These are phyloP conservation scores for Aspergillus bombycis DNA, from an alignment of 2,329 filamentous ascomycete genomes.

Conservation along the genomic window DNA sequence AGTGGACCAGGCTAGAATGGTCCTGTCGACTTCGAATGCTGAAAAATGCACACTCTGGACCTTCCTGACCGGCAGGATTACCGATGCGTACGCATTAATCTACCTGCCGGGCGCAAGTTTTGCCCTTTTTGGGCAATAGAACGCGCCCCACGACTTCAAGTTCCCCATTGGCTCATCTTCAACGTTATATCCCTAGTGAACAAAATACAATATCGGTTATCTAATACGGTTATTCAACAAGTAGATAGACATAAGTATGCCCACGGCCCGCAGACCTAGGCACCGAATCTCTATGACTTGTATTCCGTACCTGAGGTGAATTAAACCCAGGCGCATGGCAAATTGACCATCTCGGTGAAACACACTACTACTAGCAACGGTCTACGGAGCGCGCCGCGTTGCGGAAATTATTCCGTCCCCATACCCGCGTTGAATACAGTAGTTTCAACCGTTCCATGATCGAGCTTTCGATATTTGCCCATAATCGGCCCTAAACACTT, in stretches of 20 bases:
- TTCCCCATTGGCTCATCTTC: not conserved
- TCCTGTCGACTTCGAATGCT: conserved; percentile 4
- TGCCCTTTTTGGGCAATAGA: conserved; percentile 5
- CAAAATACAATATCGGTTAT: not conserved
- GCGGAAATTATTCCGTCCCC: not conserved
- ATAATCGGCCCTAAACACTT: not conserved
- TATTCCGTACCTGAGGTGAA: not conserved
- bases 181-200: not conserved
- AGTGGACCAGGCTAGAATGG: conserved; percentile 19
- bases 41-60: conserved; percentile 3
- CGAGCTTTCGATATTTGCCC: not conserved
- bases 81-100: not conserved
- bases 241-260: not conserved
- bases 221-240: not conserved
- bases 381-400: conserved; percentile 1
- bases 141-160: not conserved
- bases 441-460: not conserved
- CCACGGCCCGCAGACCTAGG: not conserved
- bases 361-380: conserved; percentile 1
- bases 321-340: not conserved
- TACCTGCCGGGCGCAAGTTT: conserved; percentile 9
- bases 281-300: not conserved
- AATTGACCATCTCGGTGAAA: not conserved
- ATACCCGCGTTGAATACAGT: not conserved
- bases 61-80: not conserved